Base-by-base conservation (phyloP, 345 rosid genomes). In the Anastatica hierochuntica region DNA sequence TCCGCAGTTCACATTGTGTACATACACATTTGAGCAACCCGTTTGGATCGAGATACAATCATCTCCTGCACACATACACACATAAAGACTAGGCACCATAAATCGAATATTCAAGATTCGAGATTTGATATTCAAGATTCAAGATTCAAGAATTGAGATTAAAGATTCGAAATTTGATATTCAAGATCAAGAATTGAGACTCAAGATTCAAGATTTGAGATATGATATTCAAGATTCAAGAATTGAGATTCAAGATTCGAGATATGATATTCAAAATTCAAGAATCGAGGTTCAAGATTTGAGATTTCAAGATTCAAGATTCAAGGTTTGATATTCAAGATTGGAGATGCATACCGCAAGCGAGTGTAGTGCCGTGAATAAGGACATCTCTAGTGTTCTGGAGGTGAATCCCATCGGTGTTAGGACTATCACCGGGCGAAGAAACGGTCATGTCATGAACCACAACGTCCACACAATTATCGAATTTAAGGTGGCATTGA, bases 401-500 rank as follows among this genome's bases (percentile, higher is more conserved):
- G 10, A 94, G 72, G 72, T 85, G 99, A 66, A 94, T 82, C 52
- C 97, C 99, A 55, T 94, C 97, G 1, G 99, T 94, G 65, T 94
- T 94, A 31, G 97, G 99, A 77, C 97, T 94, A 56, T 94, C 79
- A 4, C 95, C 87, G 3, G 97, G 97, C 13, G 99, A 94, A 24
- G 85, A 76, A 57, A 81, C 16, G 43, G 30, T 52, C 24, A 85
- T 57, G 66, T 81, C 83, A 60, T 94, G 97, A 18, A 94, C 97
- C 51, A 60, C 44, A 6, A 94, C 95, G 12, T 86, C 95, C 3
- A 76, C 45, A 73, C 95, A 88, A 69, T 83, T 72, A 59, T 94
- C 97, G 29, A 94, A 94, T 72, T 94, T 88, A 71, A 94, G 97
- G 64, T 94, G 99, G 76, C 90, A 88, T 35, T 82, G 99, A 10